Conservation (phyloP, 352 stramenopile species). For the Pythium grandisporangium region DNA sequence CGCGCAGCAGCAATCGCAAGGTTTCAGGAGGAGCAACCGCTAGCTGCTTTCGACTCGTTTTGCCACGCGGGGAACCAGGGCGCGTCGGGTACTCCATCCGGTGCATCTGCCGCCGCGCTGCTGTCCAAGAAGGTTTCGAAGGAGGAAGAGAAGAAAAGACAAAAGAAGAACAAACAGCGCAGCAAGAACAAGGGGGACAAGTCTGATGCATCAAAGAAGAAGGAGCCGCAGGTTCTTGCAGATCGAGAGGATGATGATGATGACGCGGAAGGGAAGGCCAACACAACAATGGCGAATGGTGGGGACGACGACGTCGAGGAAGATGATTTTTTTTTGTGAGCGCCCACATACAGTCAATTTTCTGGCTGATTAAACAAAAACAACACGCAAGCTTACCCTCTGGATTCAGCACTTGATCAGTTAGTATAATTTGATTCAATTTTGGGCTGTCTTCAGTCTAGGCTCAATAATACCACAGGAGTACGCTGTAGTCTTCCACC, state of each 20-base stretch:
- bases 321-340: slow-evolving; percentile 70
- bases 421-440: slow-evolving; percentile 1
- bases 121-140: slow-evolving; percentile 59
- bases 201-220: no score
- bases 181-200: slow-evolving; percentile 37
- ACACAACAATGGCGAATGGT: slow-evolving; percentile 12
- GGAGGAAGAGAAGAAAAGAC: slow-evolving; percentile 47
- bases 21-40: slow-evolving; percentile 47
- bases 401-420: no score
- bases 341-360: no score
- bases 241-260: slow-evolving; percentile 34
- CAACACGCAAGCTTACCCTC: no score
- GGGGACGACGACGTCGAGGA: slow-evolving; percentile 33
- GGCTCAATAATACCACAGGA: slow-evolving; percentile 7
- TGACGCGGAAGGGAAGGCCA: slow-evolving; percentile 7
- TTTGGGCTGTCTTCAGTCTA: neutral
- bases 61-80: slow-evolving; percentile 46
- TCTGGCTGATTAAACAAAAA: no score
- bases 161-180: slow-evolving; percentile 63
- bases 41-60: slow-evolving; percentile 63
- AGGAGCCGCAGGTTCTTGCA: slow-evolving; percentile 22
- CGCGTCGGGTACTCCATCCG: neutral
- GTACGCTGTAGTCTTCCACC: neutral
- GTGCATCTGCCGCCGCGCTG: slow-evolving; percentile 26
- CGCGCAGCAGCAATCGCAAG: slow-evolving; percentile 27